Conservation (phyloP, 805 yeast genomes). For the Millerozyma acaciae region DNA sequence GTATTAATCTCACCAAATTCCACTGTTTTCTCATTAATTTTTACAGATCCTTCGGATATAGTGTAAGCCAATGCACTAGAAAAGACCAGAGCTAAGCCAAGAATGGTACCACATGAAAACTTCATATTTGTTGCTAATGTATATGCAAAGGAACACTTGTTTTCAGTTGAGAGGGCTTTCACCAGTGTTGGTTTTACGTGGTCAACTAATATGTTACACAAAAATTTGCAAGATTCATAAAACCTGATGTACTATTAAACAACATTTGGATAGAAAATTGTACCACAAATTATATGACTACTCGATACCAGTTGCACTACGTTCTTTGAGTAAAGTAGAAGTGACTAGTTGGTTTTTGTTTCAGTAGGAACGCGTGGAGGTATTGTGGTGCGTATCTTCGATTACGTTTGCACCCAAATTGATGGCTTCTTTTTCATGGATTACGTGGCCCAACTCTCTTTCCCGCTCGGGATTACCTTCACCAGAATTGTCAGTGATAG, state of each 20-base stretch:
- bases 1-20: constrained; percentile 29
- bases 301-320: too few species aligned
- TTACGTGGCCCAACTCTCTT: constrained; percentile 3
- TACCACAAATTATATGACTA: too few species aligned
- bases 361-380: too few species aligned
- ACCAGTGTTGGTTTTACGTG: constrained; percentile 8
- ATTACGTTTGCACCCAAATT: constrained; percentile 2
- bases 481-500: background rate
- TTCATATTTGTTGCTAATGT: constrained; percentile 14
- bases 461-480: background rate
- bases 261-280: too few species aligned
- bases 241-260: too few species aligned
- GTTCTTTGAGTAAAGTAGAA: too few species aligned
- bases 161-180: background rate
- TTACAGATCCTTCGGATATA: constrained; percentile 26
- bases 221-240: too few species aligned
- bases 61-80: constrained; percentile 24
- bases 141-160: background rate
- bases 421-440: constrained; percentile 1
- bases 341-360: too few species aligned
- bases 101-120: constrained; percentile 5
- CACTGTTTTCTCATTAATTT: constrained; percentile 20
- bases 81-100: constrained; percentile 16
- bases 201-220: constrained; percentile 7
- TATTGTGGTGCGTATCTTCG: constrained; percentile 2